phyloP scores from a whole-genome alignment of 2,329 filamentous ascomycete genomes.

The Camillea tinctor region DNA sequence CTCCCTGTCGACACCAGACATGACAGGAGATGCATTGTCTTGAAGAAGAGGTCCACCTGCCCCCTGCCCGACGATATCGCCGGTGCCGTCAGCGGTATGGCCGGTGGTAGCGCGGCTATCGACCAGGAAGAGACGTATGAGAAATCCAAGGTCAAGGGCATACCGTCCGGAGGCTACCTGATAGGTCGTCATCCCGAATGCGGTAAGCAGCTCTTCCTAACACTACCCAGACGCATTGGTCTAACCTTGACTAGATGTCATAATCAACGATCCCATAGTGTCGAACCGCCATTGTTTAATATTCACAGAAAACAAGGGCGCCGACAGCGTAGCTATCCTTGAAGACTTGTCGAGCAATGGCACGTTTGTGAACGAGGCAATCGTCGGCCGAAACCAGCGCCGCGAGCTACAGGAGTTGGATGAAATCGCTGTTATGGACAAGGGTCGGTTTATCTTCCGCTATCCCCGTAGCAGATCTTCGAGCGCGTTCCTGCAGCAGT shows the following conservation, averaged over 20 bases:
- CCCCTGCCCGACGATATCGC: constrained; percentile 53
- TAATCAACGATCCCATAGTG: constrained; percentile 73
- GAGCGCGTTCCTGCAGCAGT: constrained; percentile 82
- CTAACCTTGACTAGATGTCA: constrained; percentile 55
- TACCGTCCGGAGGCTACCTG: constrained; percentile 78
- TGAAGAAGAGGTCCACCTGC: constrained; percentile 73
- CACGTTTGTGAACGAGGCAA: constrained; percentile 90
- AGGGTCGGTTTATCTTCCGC: constrained; percentile 85
- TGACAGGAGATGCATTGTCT: constrained; percentile 64
- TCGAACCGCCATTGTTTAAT: constrained; percentile 82
- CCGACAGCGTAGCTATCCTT: constrained; percentile 68
- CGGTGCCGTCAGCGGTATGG: constrained; percentile 38
- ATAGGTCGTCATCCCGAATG: constrained; percentile 94
- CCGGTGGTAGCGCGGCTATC: constrained; percentile 44
- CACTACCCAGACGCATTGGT: not conserved
- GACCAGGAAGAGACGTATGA: constrained; percentile 62
- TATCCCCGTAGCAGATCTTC: constrained; percentile 76
- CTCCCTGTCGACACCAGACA: constrained; percentile 74
- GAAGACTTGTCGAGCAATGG: constrained; percentile 96
- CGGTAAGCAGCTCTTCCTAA: constrained; percentile 54
- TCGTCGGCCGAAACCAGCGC: constrained; percentile 88
- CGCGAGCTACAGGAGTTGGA: constrained; percentile 87
- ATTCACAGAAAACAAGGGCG: constrained; percentile 60
- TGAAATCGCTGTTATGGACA: constrained; percentile 82
- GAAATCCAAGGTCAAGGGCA: constrained; percentile 57